Conservation (phyloP, 1,284 basidiomycete genomes). For the Ustilago loliicola region DNA sequence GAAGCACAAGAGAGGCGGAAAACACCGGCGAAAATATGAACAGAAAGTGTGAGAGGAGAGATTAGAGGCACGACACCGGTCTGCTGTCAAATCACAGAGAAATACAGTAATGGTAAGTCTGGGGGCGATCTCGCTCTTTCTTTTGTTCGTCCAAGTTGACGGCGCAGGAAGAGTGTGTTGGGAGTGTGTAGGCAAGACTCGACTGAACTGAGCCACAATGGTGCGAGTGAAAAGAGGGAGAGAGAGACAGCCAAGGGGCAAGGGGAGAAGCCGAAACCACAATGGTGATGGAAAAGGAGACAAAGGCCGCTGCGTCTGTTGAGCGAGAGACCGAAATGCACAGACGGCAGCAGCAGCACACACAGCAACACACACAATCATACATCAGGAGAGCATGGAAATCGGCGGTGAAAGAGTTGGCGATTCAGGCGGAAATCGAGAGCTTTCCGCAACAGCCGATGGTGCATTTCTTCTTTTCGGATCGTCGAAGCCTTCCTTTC, state of each 20-base stretch:
- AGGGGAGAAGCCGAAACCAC: background rate
- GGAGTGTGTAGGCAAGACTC: background rate
- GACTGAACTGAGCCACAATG: background rate
- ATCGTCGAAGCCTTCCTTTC: background rate
- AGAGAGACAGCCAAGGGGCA: background rate
- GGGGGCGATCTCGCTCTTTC: background rate
- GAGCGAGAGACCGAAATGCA: constrained; percentile 5
- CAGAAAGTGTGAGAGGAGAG: background rate
- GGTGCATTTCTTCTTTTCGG: background rate
- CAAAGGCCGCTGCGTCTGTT: background rate
- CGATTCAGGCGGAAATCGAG: background rate
- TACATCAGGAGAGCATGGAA: background rate
- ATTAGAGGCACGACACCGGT: background rate
- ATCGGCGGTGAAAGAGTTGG: too few species aligned
- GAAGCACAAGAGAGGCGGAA: background rate
- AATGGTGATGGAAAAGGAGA: background rate
- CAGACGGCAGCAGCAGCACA: constrained; percentile 1
- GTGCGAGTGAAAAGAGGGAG: background rate
- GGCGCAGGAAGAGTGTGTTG: constrained; percentile 1
- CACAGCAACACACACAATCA: background rate
- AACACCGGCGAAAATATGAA: background rate
- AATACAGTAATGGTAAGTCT: background rate
- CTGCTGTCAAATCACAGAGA: background rate
- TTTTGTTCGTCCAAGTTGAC: background rate
- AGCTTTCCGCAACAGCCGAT: constrained; percentile 2